These are phyloP conservation scores for Boeremia lycopersici DNA, from an alignment of 2,329 filamentous ascomycete species.

Conservation along the genomic window DNA sequence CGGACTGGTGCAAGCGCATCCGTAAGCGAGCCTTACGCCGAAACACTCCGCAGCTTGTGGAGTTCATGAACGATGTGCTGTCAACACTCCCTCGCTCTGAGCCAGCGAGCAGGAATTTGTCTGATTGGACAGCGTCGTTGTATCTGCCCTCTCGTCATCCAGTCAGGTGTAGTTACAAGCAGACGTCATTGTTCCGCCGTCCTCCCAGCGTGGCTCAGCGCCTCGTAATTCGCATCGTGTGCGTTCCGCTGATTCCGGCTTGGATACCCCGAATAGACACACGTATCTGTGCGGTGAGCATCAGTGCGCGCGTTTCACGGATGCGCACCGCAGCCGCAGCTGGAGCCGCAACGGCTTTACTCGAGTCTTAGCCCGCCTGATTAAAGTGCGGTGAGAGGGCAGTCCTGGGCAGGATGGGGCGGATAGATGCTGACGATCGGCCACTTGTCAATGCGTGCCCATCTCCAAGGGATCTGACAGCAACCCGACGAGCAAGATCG, in stretches of 20 bases:
- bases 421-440: constrained; percentile 1
- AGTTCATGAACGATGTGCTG: background rate
- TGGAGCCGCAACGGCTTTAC: constrained; percentile 12
- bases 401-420: constrained; percentile 1
- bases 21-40: constrained; percentile 10
- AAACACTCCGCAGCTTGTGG: constrained; percentile 1
- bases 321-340: constrained; percentile 5
- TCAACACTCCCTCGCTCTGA: background rate
- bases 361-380: background rate
- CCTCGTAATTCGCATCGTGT: background rate
- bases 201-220: constrained; percentile 3
- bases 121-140: too few species aligned
- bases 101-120: too few species aligned
- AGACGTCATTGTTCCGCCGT: background rate
- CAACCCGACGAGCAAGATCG: too few species aligned
- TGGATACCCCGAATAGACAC: background rate
- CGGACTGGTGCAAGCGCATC: constrained; percentile 10
- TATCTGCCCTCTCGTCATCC: too few species aligned
- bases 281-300: background rate
- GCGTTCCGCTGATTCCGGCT: constrained; percentile 1
- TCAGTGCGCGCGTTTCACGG: constrained; percentile 13
- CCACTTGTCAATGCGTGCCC: constrained; percentile 1
- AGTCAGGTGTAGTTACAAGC: too few species aligned
- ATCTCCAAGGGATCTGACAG: background rate
- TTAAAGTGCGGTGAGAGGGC: constrained; percentile 11